These are phyloP conservation scores for Zangia roseola DNA, from an alignment of 768 basidiomycete species.

Conservation along the genomic window DNA sequence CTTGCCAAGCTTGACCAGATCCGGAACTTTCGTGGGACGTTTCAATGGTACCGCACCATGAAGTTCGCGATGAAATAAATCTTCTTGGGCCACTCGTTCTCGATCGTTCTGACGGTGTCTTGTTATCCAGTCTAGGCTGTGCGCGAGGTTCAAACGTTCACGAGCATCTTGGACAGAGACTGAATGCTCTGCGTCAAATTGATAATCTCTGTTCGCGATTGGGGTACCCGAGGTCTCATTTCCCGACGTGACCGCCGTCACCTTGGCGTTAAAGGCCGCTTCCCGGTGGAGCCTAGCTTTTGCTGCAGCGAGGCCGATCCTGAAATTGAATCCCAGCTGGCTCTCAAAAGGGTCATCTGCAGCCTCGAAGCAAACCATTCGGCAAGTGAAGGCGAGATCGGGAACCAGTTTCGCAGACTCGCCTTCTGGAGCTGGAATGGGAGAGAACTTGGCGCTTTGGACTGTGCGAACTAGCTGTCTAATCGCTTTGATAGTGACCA, in stretches of 20 bases:
- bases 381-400: constrained; percentile 53
- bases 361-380: constrained; percentile 69
- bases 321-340: constrained; percentile 70
- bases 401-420: constrained; percentile 77
- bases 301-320: constrained; percentile 70
- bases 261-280: constrained; percentile 78
- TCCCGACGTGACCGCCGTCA: constrained; percentile 51
- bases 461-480: constrained; percentile 67
- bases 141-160: constrained; percentile 61
- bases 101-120: constrained; percentile 47
- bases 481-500: constrained; percentile 66
- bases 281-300: constrained; percentile 70
- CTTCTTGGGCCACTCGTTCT: constrained; percentile 51
- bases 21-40: constrained; percentile 35
- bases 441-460: constrained; percentile 46
- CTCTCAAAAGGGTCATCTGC: constrained; percentile 85
- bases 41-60: constrained; percentile 36
- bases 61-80: constrained; percentile 44
- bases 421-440: constrained; percentile 60
- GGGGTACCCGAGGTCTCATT: constrained; percentile 27
- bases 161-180: constrained; percentile 73
- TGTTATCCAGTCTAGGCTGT: constrained; percentile 71
- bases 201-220: constrained; percentile 53
- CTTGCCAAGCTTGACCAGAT: constrained; percentile 43
- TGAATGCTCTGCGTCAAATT: constrained; percentile 62